A percentile compares a stretch with the other conserved stretches of the same genome.
These are phyloP conservation scores for Phytopythium oedochilum DNA, from an alignment of 352 stramenopile genomes.

Conservation along the genomic window DNA sequence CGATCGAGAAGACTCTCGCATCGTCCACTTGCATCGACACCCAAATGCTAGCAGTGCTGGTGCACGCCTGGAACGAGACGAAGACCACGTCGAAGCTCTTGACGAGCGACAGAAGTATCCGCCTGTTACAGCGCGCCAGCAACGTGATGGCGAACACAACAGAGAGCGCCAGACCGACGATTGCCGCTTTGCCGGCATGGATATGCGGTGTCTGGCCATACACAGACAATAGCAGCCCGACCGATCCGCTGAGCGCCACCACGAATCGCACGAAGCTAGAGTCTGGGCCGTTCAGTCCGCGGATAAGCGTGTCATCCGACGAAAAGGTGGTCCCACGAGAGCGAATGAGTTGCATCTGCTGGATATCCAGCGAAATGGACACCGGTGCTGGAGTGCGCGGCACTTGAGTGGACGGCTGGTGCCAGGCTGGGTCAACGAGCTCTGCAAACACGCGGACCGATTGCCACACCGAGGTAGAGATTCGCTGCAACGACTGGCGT, in stretches of 20 bases:
- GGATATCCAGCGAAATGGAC: neutral
- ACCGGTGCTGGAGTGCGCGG: too few species aligned
- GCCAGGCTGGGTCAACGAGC: too few species aligned
- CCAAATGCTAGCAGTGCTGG: neutral
- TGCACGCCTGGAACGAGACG: neutral
- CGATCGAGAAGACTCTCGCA: neutral
- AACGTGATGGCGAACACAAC: neutral
- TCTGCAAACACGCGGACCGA: too few species aligned
- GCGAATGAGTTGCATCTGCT: neutral
- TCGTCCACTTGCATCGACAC: neutral
- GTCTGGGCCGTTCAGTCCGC: neutral
- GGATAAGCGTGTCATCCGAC: neutral
- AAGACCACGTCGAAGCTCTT: constrained; percentile 3
- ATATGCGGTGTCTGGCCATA: neutral
- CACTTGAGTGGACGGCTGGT: too few species aligned
- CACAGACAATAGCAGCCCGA: neutral
- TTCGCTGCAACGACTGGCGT: too few species aligned
- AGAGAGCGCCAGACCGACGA: neutral
- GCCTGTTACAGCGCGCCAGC: neutral
- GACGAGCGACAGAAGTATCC: neutral
- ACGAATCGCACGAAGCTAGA: neutral
- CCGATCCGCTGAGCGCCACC: neutral
- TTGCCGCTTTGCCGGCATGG: neutral
- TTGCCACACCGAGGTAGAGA: too few species aligned
- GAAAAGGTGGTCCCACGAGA: neutral